A percentile compares a stretch with the other conserved stretches of the same genome.
phyloP scores from a whole-genome alignment of 495 filamentous ascomycete species.

The Niebla homalea region DNA sequence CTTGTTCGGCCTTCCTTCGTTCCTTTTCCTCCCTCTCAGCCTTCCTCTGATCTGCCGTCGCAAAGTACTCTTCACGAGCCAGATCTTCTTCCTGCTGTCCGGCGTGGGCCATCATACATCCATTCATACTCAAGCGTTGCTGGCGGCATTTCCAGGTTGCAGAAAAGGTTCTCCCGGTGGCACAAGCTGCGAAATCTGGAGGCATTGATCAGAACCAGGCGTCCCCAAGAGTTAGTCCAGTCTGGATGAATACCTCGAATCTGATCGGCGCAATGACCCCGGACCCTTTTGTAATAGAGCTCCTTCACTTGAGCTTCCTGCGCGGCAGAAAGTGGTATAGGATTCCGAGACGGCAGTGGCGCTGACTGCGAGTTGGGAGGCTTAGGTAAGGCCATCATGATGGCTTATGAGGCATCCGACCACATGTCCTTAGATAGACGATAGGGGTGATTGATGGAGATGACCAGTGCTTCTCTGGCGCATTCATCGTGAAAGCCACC shows the following conservation, averaged over 20 bases:
- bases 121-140: conserved; percentile 76
- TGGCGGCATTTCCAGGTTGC: conserved; percentile 73
- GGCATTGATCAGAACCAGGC: neutral
- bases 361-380: neutral
- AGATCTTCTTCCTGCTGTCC: conserved; percentile 74
- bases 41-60: conserved; percentile 50
- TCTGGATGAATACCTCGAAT: conserved; percentile 53
- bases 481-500: neutral
- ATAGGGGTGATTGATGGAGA: no score
- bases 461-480: neutral
- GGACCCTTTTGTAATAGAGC: conserved; percentile 77
- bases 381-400: conserved; percentile 15
- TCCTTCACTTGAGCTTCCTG: conserved; percentile 88
- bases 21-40: conserved; percentile 41
- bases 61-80: conserved; percentile 91
- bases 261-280: conserved; percentile 63
- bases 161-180: conserved; percentile 67
- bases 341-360: conserved; percentile 57
- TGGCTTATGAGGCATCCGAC: neutral
- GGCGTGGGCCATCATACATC: conserved; percentile 77
- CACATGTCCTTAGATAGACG: no score
- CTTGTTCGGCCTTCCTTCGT: conserved; percentile 21
- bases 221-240: no score
- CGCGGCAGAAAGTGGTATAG: conserved; percentile 77
- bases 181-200: conserved; percentile 81